These are phyloP conservation scores for Puccinia hordei DNA, from an alignment of 1,284 basidiomycete species.

Conservation along the genomic window DNA sequence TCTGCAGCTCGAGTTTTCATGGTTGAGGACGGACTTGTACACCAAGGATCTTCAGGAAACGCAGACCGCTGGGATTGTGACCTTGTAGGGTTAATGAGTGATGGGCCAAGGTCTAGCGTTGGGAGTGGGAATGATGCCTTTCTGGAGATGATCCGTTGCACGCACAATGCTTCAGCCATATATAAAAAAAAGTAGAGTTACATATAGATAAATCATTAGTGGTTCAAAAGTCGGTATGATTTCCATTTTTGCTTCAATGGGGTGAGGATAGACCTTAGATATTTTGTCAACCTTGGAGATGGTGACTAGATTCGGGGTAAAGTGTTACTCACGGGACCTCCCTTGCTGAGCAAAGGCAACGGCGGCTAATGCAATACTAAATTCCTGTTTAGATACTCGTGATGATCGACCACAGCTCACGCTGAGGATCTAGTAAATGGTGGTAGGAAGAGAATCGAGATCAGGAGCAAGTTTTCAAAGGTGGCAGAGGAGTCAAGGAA, in stretches of 20 bases:
- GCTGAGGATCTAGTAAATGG: slow-evolving; percentile 72
- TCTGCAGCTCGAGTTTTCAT: slow-evolving; percentile 3
- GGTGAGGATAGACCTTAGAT: slow-evolving; percentile 4
- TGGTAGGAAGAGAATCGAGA: neutral
- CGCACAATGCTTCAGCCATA: slow-evolving; percentile 18
- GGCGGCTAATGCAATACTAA: slow-evolving; percentile 81
- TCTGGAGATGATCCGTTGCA: slow-evolving; percentile 31
- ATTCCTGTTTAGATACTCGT: slow-evolving; percentile 77
- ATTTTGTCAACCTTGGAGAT: neutral
- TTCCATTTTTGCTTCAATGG: neutral
- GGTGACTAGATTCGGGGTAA: neutral
- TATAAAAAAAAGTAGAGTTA: neutral
- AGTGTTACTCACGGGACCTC: slow-evolving; percentile 62
- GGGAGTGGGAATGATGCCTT: slow-evolving; percentile 41
- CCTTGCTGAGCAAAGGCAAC: slow-evolving; percentile 79
- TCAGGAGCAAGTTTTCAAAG: neutral
- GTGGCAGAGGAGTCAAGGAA: neutral
- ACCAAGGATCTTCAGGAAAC: slow-evolving; percentile 48
- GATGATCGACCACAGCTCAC: slow-evolving; percentile 68
- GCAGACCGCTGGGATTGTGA: slow-evolving; percentile 3
- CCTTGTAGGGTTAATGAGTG: neutral
- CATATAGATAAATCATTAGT: slow-evolving; percentile 7
- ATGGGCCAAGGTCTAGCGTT: slow-evolving; percentile 35
- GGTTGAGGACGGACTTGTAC: slow-evolving; percentile 4
- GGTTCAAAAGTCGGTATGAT: neutral